phyloP scores from a whole-genome alignment of 305 asterid species.

The Rubia occidens region DNA sequence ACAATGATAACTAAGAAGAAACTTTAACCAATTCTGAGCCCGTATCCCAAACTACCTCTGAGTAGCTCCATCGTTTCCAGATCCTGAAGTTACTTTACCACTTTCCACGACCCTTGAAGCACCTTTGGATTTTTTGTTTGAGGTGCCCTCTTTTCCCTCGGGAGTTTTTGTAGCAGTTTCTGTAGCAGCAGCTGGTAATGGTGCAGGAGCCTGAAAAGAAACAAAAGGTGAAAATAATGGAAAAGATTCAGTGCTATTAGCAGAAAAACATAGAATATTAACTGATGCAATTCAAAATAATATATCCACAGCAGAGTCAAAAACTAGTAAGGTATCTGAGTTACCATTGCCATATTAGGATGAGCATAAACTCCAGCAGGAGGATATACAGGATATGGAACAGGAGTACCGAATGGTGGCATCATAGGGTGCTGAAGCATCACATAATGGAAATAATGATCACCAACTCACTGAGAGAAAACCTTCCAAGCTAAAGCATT shows the following conservation, averaged over 20 bases:
- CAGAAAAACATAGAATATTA: conserved; percentile 2
- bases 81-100: conserved; percentile 67
- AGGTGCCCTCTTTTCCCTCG: conserved; percentile 49
- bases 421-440: conserved; percentile 73
- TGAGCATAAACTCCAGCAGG: conserved; percentile 82
- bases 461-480: background rate
- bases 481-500: background rate
- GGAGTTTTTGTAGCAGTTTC: conserved; percentile 52
- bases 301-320: conserved; percentile 1
- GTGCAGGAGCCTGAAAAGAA: conserved; percentile 35
- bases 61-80: conserved; percentile 82
- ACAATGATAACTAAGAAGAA: background rate
- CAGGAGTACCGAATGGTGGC: conserved; percentile 93
- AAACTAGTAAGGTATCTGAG: conserved; percentile 8
- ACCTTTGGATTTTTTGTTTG: conserved; percentile 47
- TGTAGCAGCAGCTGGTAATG: conserved; percentile 34
- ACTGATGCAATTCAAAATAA: background rate
- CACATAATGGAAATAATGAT: conserved; percentile 13
- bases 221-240: background rate
- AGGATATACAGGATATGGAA: conserved; percentile 86
- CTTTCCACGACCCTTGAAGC: conserved; percentile 50
- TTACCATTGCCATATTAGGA: conserved; percentile 74
- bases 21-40: background rate
- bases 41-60: conserved; percentile 48
- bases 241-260: background rate